These are phyloP conservation scores for Xerocomellus dryophilus DNA, from an alignment of 768 basidiomycete genomes.

Conservation along the genomic window DNA sequence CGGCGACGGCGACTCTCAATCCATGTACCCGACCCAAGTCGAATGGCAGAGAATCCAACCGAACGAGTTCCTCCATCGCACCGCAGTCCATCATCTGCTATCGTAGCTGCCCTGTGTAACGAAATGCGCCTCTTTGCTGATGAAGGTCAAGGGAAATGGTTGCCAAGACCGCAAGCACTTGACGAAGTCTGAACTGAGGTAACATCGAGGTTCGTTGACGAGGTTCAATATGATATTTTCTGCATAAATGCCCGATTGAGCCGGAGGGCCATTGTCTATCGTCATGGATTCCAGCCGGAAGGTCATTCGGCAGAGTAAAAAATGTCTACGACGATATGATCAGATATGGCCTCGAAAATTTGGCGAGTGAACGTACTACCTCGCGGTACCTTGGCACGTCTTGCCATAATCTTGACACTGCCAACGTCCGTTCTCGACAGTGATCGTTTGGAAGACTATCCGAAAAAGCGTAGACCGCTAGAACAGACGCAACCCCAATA, in stretches of 20 bases:
- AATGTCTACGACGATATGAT: constrained; percentile 45
- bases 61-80: constrained; percentile 59
- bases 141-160: constrained; percentile 59
- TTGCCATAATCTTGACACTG: constrained; percentile 44
- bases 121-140: constrained; percentile 56
- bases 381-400: constrained; percentile 66
- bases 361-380: constrained; percentile 40
- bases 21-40: constrained; percentile 52
- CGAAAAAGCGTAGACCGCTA: constrained; percentile 77
- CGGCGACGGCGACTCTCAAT: constrained; percentile 60
- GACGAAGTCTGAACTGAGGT: constrained; percentile 57
- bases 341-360: constrained; percentile 16
- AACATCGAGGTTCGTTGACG: constrained; percentile 54
- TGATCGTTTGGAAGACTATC: constrained; percentile 67
- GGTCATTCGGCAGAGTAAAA: constrained; percentile 69
- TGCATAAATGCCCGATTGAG: constrained; percentile 60
- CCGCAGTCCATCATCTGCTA: constrained; percentile 70
- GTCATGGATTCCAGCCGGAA: constrained; percentile 72
- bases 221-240: constrained; percentile 67
- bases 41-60: constrained; percentile 31
- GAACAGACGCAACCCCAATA: constrained; percentile 62
- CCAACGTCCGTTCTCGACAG: constrained; percentile 63
- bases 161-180: constrained; percentile 58
- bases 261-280: constrained; percentile 58
- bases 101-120: constrained; percentile 58